Evolutionary conservation across 2,329 filamentous ascomycete species (phyloP).

Genomic region (Aspergillus unguis): DNA sequence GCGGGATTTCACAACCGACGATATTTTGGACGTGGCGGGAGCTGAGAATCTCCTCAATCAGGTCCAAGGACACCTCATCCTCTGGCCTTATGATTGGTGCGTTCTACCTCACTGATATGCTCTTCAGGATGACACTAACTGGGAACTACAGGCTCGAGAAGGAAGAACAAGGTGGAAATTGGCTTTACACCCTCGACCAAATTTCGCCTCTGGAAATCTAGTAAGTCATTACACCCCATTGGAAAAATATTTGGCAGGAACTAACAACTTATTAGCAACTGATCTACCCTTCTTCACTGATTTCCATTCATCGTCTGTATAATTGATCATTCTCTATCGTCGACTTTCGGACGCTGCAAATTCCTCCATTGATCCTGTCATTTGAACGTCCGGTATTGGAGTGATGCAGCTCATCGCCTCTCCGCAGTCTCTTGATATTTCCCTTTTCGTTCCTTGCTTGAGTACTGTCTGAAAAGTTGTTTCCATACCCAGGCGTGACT

Average conservation of each 20-base stretch:
- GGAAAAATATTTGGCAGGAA: neutral
- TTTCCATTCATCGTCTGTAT: conserved; percentile 6
- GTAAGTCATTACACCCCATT: conserved; percentile 27
- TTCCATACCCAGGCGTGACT: conserved; percentile 7
- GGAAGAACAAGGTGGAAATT: conserved; percentile 90
- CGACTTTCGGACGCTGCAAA: neutral
- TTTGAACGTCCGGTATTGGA: neutral
- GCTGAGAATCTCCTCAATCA: conserved; percentile 77
- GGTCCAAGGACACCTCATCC: conserved; percentile 82
- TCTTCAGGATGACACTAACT: conserved; percentile 12
- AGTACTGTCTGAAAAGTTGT: conserved; percentile 5
- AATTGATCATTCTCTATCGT: neutral
- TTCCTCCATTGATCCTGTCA: neutral
- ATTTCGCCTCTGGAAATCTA: conserved; percentile 97
- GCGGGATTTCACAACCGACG: conserved; percentile 59
- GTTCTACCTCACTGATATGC: conserved; percentile 17
- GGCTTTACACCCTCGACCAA: conserved; percentile 94
- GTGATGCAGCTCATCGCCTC: neutral
- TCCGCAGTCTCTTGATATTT: neutral
- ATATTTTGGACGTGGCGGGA: conserved; percentile 70
- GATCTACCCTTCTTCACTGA: conserved; percentile 15
- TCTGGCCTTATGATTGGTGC: conserved; percentile 91
- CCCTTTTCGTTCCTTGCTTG: neutral
- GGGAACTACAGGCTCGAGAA: conserved; percentile 61
- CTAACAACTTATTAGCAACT: conserved; percentile 29